Conservation (phyloP, 208 protist species). For the Trypanosoma platydactyli region DNA sequence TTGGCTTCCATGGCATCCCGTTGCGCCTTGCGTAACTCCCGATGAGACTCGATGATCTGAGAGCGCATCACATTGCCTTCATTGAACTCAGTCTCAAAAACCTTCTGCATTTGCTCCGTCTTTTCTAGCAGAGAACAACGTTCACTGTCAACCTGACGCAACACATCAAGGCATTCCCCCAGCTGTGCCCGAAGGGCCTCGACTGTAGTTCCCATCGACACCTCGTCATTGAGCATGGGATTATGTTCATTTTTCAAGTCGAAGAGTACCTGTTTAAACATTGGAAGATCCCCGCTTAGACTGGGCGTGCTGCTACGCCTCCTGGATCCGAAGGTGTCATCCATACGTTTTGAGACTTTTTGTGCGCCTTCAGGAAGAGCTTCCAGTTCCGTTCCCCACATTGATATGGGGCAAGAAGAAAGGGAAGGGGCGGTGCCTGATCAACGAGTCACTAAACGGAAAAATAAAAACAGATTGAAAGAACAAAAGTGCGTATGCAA, state of each 20-base stretch:
- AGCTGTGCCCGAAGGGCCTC: conserved; percentile 32
- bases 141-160: conserved; percentile 65
- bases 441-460: no score
- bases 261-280: neutral
- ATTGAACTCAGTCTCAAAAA: conserved; percentile 23
- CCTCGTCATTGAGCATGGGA: neutral
- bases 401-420: no score
- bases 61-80: conserved; percentile 29
- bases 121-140: conserved; percentile 35
- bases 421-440: no score
- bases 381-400: no score
- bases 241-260: no score
- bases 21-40: conserved; percentile 29
- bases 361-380: no score
- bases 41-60: conserved; percentile 33
- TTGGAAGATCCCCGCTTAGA: neutral
- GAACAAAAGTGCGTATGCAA: no score
- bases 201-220: neutral
- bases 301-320: neutral
- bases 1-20: conserved; percentile 18
- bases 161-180: conserved; percentile 37
- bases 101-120: conserved; percentile 29
- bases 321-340: no score
- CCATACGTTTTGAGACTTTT: no score
- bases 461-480: no score